These are phyloP conservation scores for Apiosordaria backusii DNA, from an alignment of 495 filamentous ascomycete species.

Conservation along the genomic window DNA sequence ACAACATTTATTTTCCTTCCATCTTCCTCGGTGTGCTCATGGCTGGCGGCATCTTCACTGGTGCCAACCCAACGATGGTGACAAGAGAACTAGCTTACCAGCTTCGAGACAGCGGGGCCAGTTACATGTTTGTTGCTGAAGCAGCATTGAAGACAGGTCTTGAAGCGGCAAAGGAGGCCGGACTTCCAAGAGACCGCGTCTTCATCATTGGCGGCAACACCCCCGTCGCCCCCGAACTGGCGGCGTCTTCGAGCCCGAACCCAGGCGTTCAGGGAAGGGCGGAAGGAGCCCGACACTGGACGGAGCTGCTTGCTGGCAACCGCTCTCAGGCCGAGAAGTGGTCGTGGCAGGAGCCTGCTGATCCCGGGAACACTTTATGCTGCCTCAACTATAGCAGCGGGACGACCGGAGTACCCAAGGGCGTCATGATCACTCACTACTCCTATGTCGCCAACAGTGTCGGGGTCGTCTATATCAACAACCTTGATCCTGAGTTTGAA, in stretches of 20 bases:
- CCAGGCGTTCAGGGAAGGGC: slow-evolving; percentile 36
- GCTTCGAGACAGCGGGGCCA: slow-evolving; percentile 64
- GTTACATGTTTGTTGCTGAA: slow-evolving; percentile 58
- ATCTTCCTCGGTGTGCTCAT: slow-evolving; percentile 70
- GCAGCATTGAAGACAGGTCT: slow-evolving; percentile 57
- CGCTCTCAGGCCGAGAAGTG: slow-evolving; percentile 41
- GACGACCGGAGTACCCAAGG: slow-evolving; percentile 81
- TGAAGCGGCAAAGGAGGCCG: slow-evolving; percentile 63
- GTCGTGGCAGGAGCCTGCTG: slow-evolving; percentile 38
- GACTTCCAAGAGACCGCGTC: slow-evolving; percentile 52
- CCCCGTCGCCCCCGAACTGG: slow-evolving; percentile 33
- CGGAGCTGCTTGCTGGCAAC: slow-evolving; percentile 38
- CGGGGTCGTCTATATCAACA: slow-evolving; percentile 48
- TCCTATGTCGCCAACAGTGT: slow-evolving; percentile 67
- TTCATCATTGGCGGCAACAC: slow-evolving; percentile 44
- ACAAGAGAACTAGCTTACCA: slow-evolving; percentile 70
- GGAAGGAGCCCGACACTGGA: slow-evolving; percentile 43
- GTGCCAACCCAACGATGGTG: slow-evolving; percentile 74
- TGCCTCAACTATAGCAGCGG: slow-evolving; percentile 71
- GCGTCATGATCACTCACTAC: slow-evolving; percentile 72
- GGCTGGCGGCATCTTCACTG: slow-evolving; percentile 76
- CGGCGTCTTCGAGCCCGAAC: slow-evolving; percentile 39
- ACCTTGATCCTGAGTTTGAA: slow-evolving; percentile 43
- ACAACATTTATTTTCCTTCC: slow-evolving; percentile 69
- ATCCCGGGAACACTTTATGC: slow-evolving; percentile 36